Evolutionary conservation across 139 green algal species (phyloP), one percentile per base, ranked within the genome.

Genomic region (Auxenochlorella pyrenoidosa): DNA sequence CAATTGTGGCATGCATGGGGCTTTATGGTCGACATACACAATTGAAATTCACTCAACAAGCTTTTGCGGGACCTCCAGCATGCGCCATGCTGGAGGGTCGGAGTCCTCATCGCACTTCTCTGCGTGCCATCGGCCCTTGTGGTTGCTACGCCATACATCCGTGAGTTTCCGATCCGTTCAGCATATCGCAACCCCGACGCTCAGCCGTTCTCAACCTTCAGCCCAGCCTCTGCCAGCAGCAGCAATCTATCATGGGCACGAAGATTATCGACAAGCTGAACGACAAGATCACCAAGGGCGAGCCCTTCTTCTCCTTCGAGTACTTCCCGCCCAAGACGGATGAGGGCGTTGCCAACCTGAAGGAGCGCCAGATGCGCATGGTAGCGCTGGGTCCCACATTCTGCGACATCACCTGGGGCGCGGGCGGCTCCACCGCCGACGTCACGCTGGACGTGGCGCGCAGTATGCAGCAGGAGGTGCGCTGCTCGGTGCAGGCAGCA

Each of bases 331-430:
- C 97, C 0, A 91, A 95, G 34, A 99, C 97, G 5, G 94, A 98
- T 43, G 97, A 99, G 93, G 97, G 97, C 24, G 95, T 99, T 47
- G 93, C 97, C 79, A 99, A 99, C 90, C 88, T 99, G 75, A 96
- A 97, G 73, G 95, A 98, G 79, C 89, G 97, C 3, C 95, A 98
- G 93, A 93, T 97, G 44, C 90, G 95, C 44, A 98, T 99, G 96
- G 96, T 91, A 5, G 87, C 94, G 2, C 90, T 96, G 79, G 92
- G 92, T 28, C 97, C 97, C 26, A 89, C 90, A 0, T 99, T 99
- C 86, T 99, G 97, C 85, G 97, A 99, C 88, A 99, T 99, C 90
- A 99, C 97, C 22, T 99, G 97, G 97, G 97, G 97, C n/a, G 97
- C 97, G 22, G 97, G 97, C 43, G 97, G 97, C 77, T 97, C 93